Base-by-base conservation (phyloP, 140 eudicot genomes). In the Erigeron philadelphicus region DNA sequence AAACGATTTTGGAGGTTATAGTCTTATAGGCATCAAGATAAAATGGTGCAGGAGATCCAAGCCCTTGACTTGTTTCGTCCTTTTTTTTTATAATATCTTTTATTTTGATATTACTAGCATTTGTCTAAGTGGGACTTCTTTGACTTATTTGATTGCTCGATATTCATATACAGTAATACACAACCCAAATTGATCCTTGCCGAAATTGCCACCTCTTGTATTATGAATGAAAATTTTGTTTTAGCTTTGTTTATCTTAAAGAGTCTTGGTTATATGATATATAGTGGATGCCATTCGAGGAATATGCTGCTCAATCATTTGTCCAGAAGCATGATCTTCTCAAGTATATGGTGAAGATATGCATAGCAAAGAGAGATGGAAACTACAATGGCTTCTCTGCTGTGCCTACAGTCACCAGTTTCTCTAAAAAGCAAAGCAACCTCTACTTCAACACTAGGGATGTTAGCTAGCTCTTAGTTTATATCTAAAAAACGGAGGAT, bases 231-330 rank as follows among this genome's bases (percentile, higher is more conserved):
- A 13, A 12, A 41, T 48, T 1, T 13, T 9, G 4, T 8, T 69
- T 31, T 31, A 31, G 38, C 38, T 5, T 31, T 61, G 6, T 45
- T 50, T n/a, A 42, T 7, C 7, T 31, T 31, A 31, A 31, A 31
- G 4, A 2, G 10, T 11, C 62, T 52, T 31, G 66, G 35, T 21
- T 40, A 38, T 76, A 17, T 54, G 46, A 1, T 38, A 16, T 70
- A 65, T 77, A 91, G 97, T 91, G 97, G 97, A 91, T 91, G 95
- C 78, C 87, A 3, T 88, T 76, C 18, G 91, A 88, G 73, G 94
- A 85, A 64, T 91, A 91, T 59, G 87, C 85, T 21, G 78, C 76
- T 10, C 97, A 88, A 71, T 74, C 85, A 9, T 82, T 86, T 44
- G 79, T 91, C 5, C 83, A 88, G 64, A 79, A 77, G 50, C 83